These are phyloP conservation scores for Pleurotus tuber-regium DNA, from an alignment of 768 basidiomycete genomes.

Conservation along the genomic window DNA sequence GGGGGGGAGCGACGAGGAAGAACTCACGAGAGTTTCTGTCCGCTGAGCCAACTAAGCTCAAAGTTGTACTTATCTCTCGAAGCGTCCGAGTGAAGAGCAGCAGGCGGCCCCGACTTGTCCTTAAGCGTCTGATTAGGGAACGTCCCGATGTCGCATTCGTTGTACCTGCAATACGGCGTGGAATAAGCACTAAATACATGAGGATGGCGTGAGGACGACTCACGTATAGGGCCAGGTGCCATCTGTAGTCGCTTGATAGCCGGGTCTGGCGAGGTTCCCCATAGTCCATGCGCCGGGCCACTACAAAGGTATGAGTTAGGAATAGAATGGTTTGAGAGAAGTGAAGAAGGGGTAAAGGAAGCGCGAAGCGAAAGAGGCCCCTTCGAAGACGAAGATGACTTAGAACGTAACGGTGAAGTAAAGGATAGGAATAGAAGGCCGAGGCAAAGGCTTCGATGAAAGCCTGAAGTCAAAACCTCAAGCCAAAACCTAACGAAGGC, in stretches of 20 bases:
- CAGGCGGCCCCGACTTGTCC: constrained; percentile 53
- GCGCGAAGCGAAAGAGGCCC: neutral
- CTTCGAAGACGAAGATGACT: no score
- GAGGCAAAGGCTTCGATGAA: neutral
- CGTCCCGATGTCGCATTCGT: constrained; percentile 75
- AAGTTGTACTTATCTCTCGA: constrained; percentile 51
- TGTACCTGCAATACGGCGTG: constrained; percentile 42
- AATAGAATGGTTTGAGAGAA: neutral
- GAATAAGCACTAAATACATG: neutral
- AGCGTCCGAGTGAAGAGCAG: constrained; percentile 52
- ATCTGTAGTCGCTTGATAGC: constrained; percentile 77
- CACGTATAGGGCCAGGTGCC: constrained; percentile 84
- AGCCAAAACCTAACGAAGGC: no score
- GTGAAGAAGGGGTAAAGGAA: neutral
- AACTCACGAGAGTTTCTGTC: constrained; percentile 71
- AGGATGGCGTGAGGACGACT: constrained; percentile 18
- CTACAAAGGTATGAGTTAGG: constrained; percentile 25
- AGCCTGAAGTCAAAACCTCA: no score
- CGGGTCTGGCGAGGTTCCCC: constrained; percentile 84
- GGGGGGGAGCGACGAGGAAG: neutral
- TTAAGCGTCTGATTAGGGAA: constrained; percentile 65
- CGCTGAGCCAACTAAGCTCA: constrained; percentile 71
- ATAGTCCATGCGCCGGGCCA: constrained; percentile 91
- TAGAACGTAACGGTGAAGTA: no score
- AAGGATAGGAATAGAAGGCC: no score